Conservation (phyloP, 2,329 filamentous ascomycete species). For the Coniochaeta hoffmannii region DNA sequence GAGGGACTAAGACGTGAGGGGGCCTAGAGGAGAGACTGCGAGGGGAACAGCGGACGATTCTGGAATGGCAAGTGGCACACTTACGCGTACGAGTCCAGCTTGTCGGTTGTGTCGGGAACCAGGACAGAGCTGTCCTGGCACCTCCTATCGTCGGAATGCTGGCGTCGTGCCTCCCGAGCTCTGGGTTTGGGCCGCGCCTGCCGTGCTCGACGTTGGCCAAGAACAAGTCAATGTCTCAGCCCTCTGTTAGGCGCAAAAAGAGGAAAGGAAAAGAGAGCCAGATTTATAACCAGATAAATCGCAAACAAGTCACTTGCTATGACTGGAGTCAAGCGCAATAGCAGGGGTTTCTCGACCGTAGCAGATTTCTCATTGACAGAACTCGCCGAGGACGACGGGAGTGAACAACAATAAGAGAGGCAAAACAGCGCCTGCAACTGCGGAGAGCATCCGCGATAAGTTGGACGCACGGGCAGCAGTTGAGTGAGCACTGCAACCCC, state of each 20-base stretch:
- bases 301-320: too few relatives aligned
- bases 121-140: not conserved
- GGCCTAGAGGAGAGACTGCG: too few relatives aligned
- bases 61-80: not conserved
- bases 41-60: not conserved
- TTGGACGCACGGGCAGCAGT: too few relatives aligned
- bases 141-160: not conserved
- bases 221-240: not conserved
- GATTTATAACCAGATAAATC: too few relatives aligned
- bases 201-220: not conserved
- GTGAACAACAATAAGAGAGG: not conserved
- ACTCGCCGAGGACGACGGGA: too few relatives aligned
- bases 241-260: not conserved
- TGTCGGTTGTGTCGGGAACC: not conserved
- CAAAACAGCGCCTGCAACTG: too few relatives aligned
- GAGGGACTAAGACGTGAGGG: too few relatives aligned
- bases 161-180: not conserved
- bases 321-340: too few relatives aligned
- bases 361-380: not conserved
- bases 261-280: not conserved
- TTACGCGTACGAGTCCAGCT: slow-evolving; percentile 1
- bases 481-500: not conserved
- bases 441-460: not conserved
- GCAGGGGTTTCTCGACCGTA: too few relatives aligned
- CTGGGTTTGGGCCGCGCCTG: not conserved